Evolutionary conservation across 2,329 filamentous ascomycete species (phyloP).

Genomic region (Lachnellula suecica): DNA sequence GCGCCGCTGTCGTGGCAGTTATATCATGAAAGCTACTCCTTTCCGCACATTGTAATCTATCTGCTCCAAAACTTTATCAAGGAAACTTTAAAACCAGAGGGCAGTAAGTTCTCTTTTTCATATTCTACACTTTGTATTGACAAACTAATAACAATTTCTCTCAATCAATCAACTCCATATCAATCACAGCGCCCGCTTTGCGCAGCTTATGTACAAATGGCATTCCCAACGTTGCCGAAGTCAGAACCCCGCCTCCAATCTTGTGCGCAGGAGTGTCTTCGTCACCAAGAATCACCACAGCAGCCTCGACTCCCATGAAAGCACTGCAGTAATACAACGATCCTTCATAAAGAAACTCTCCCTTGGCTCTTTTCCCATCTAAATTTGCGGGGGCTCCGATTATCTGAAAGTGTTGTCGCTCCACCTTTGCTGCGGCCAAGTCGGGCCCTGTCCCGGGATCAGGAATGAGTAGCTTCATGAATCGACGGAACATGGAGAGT

Average conservation of each 20-base stretch:
- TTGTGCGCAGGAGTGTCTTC: conserved; percentile 40
- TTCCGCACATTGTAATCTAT: too few species aligned
- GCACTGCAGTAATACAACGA: conserved; percentile 7
- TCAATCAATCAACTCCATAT: not conserved
- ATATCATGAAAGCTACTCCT: too few species aligned
- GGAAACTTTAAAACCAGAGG: too few species aligned
- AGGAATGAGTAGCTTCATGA: not conserved
- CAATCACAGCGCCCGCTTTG: not conserved
- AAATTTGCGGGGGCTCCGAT: not conserved
- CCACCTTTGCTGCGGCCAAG: not conserved
- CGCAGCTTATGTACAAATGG: not conserved
- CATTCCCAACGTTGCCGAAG: conserved; percentile 44
- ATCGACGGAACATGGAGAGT: not conserved
- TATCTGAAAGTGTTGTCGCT: not conserved
- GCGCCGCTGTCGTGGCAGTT: too few species aligned
- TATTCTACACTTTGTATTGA: too few species aligned
- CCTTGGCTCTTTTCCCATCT: not conserved
- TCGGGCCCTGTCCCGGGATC: not conserved
- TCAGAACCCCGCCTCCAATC: conserved; percentile 46
- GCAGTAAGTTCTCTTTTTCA: too few species aligned
- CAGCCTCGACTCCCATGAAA: conserved; percentile 10
- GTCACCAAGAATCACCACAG: conserved; percentile 17
- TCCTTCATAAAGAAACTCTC: not conserved
- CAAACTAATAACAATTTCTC: too few species aligned
- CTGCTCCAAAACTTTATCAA: too few species aligned